Evolutionary conservation across 73 alveolate genomes (phyloP), one percentile per base, ranked within the genome.

Genomic region (Loxodes magnus): DNA sequence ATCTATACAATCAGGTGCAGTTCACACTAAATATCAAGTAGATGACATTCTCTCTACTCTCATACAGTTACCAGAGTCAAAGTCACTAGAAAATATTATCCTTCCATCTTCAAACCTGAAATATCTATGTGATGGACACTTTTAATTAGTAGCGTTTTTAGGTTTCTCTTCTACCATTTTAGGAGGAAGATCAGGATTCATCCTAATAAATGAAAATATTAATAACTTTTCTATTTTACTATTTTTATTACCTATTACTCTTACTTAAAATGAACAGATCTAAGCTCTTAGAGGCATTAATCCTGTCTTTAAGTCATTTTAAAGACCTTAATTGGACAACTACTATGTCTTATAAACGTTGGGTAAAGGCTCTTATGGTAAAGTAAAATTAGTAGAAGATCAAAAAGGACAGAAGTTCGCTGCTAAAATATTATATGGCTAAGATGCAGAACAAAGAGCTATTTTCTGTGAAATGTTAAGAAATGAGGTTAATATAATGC

Each of bases 401-500:
- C n/a, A n/a, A 0, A 41, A 46, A 16, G 27, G 27, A 17, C 43
- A 41, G 14, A 15, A 16, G 17, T 9, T 10, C 7, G 50, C 27
- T 24, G 59, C 59, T 10, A 3, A 25, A 46, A 46, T 25, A 24
- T 12, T 46, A 22, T 5, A 10, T n/a, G 10, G n/a, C 15, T 15
- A 12, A 0, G 39, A 46, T 10, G n/a, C n/a, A n/a, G n/a, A n/a
- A n/a, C n/a, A n/a, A 4, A 68, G 56, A 46, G 39, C 53, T 0
- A 48, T 51, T 0, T 34, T 72, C 44, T 26, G 22, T 20, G 69
- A 72, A 25, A 59, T 51, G 1, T 67, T 72, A 38, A 29, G 39
- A 55, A 50, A 52, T 17, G 90, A 75, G 53, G 77, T 77, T 26
- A 46, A 77, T 35, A 55, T 57, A 19, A 56, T 77, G 75, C 34